These are phyloP conservation scores for Acanthamoeba comandoni DNA, from an alignment of 208 protist species.

Conservation along the genomic window DNA sequence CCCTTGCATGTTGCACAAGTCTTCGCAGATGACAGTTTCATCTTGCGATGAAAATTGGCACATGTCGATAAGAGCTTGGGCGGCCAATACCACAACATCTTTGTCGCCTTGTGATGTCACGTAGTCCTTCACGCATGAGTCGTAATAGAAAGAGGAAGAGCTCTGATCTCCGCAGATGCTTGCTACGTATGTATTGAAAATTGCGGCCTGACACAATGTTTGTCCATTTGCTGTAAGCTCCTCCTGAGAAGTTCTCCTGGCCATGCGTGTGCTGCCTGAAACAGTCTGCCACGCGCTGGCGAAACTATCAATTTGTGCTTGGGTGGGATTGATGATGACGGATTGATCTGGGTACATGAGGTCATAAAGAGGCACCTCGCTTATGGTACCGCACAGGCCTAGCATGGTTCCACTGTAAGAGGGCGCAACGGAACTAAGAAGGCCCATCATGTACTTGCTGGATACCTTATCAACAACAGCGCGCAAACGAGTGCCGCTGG, in stretches of 20 bases:
- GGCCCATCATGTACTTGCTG: neutral
- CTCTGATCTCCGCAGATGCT: constrained; percentile 21
- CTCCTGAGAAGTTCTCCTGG: neutral
- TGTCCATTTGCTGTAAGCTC: neutral
- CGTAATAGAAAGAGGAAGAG: constrained; percentile 44
- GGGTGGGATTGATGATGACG: constrained; percentile 9
- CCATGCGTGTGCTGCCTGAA: neutral
- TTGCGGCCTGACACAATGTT: constrained; percentile 11
- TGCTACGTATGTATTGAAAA: constrained; percentile 5
- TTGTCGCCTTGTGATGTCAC: neutral
- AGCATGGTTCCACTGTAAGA: neutral
- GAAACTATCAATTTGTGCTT: neutral
- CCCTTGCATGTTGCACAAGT: constrained; percentile 44
- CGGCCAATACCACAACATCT: neutral
- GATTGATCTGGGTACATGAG: constrained; percentile 35
- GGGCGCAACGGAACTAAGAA: neutral
- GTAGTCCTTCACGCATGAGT: constrained; percentile 34
- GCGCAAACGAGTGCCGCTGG: neutral
- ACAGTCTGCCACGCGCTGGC: neutral
- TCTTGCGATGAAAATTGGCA: constrained; percentile 37
- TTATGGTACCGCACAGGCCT: neutral
- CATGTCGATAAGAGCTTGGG: constrained; percentile 36
- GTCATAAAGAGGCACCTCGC: neutral
- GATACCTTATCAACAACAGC: neutral
- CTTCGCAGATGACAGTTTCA: constrained; percentile 25